A percentile compares a stretch with the other conserved stretches of the same genome.
phyloP scores from a whole-genome alignment of 441 rosid species.

The Populus hybrid region DNA sequence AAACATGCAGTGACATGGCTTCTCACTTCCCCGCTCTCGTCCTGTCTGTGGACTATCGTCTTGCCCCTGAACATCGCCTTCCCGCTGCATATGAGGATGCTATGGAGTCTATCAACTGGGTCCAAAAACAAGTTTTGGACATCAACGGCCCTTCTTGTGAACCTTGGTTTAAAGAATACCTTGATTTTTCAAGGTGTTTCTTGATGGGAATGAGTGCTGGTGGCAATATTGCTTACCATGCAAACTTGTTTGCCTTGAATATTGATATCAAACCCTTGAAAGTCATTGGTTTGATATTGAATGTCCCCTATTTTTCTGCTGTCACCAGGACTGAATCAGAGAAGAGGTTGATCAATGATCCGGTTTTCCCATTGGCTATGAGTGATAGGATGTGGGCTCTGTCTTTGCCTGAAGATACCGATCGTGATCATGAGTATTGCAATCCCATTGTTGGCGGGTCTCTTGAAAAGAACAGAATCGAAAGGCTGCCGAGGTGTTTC shows the following conservation, averaged over 20 bases:
- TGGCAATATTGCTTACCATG: neutral
- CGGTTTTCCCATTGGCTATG: neutral
- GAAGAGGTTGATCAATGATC: neutral
- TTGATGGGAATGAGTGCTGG: neutral
- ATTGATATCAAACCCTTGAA: neutral
- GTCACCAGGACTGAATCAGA: neutral
- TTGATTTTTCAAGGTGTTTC: conserved; percentile 28
- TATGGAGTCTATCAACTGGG: conserved; percentile 33
- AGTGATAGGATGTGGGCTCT: neutral
- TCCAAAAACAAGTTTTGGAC: conserved; percentile 30
- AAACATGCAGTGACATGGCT: conserved; percentile 21
- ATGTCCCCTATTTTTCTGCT: neutral
- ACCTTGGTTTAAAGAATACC: conserved; percentile 42
- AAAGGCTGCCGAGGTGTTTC: neutral
- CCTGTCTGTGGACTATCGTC: conserved; percentile 36
- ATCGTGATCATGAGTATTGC: neutral
- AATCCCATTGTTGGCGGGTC: neutral
- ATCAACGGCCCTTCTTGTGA: conserved; percentile 26
- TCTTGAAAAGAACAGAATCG: neutral
- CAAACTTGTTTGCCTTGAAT: neutral
- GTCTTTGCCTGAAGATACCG: neutral
- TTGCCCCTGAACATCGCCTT: conserved; percentile 45
- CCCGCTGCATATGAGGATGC: conserved; percentile 51
- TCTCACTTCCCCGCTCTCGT: conserved; percentile 32
- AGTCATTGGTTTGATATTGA: neutral